Conservation (phyloP, 192 early-diverging fungal species). For the Mortierella antarctica region DNA sequence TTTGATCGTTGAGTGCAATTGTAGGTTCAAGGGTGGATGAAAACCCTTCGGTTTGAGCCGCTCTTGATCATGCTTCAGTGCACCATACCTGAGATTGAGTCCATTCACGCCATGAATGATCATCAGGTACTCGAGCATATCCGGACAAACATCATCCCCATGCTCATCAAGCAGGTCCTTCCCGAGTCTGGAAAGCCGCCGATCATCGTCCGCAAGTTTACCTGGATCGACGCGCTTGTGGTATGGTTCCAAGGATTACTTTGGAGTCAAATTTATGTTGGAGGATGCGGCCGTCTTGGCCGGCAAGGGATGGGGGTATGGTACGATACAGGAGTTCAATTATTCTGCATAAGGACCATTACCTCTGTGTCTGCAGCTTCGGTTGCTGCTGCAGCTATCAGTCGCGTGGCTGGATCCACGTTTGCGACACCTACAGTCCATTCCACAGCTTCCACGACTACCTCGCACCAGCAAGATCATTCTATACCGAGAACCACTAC, state of each 20-base stretch:
- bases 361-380: background rate
- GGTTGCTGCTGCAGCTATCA: constrained; percentile 10
- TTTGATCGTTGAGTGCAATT: background rate
- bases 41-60: constrained; percentile 75
- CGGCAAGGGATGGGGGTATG: constrained; percentile 66
- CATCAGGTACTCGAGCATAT: constrained; percentile 69
- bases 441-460: background rate
- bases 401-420: constrained; percentile 6
- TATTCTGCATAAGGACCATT: constrained; percentile 59
- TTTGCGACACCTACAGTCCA: background rate
- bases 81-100: constrained; percentile 77
- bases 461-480: no score
- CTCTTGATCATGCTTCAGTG: constrained; percentile 72
- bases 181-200: constrained; percentile 41
- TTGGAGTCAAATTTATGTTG: constrained; percentile 77
- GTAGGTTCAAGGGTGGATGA: constrained; percentile 28
- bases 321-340: constrained; percentile 70
- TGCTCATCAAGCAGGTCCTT: constrained; percentile 41
- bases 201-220: constrained; percentile 68
- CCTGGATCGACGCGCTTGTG: constrained; percentile 69
- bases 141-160: constrained; percentile 52
- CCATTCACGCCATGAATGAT: constrained; percentile 70
- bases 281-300: constrained; percentile 57
- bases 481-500: background rate
- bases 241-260: constrained; percentile 79